A percentile compares a stretch with the other conserved stretches of the same genome.
These are phyloP conservation scores for Sugiyamaella sp. DNA, from an alignment of 1,139 yeast species.

Conservation along the genomic window DNA sequence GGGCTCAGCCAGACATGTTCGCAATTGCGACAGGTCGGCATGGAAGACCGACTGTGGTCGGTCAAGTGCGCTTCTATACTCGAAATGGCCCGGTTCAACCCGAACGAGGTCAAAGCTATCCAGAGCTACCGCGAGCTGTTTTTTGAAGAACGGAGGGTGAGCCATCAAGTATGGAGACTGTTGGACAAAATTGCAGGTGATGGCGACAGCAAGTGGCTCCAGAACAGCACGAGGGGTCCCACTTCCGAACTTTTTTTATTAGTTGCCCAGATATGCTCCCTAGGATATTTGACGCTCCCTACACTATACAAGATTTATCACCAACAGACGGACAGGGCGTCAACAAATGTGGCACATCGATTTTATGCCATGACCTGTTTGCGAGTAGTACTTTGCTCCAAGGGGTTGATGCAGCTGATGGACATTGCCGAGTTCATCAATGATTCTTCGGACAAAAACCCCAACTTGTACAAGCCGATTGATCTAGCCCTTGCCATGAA, in stretches of 20 bases:
- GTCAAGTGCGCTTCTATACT: slow-evolving; percentile 2
- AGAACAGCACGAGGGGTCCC: background rate
- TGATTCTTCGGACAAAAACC: background rate
- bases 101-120: background rate
- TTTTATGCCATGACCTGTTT: slow-evolving; percentile 9
- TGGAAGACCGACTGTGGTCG: slow-evolving; percentile 30
- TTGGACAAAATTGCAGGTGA: slow-evolving; percentile 16
- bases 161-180: background rate
- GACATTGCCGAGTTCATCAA: slow-evolving; percentile 10
- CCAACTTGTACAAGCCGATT: slow-evolving; percentile 6
- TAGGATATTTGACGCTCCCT: slow-evolving; percentile 13
- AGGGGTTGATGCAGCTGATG: slow-evolving; percentile 9
- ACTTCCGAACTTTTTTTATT: background rate
- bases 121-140: slow-evolving; percentile 9
- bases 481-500: slow-evolving; percentile 10
- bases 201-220: background rate
- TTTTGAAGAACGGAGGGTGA: slow-evolving; percentile 7
- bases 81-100: background rate
- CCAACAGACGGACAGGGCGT: background rate
- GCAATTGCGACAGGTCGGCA: slow-evolving; percentile 27
- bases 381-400: slow-evolving; percentile 3
- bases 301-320: background rate
- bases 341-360: slow-evolving; percentile 1
- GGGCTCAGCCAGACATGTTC: slow-evolving; percentile 29
- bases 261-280: slow-evolving; percentile 6